Percentiles rank a stretch among this genome's conserved stretches.
Conservation (phyloP, 345 rosid species). For the Streptanthus diversifolius region DNA sequence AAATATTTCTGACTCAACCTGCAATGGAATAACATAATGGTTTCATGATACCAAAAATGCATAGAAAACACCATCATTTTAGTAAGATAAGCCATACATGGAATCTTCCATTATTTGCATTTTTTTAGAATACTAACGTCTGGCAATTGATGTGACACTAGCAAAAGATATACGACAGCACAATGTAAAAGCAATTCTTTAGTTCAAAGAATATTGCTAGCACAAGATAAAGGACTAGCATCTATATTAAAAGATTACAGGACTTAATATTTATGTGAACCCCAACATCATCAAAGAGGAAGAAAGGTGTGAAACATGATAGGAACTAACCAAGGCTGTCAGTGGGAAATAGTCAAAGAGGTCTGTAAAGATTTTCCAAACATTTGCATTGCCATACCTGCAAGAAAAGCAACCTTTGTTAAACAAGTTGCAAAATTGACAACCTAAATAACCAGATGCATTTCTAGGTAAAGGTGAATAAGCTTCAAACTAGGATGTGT, state of each 20-base stretch:
- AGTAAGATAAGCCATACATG: slow-evolving; percentile 17
- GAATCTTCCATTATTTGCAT: slow-evolving; percentile 20
- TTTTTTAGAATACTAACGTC: slow-evolving; percentile 26
- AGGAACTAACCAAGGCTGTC: slow-evolving; percentile 87
- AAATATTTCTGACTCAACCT: slow-evolving; percentile 96
- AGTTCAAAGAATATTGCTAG: slow-evolving; percentile 4
- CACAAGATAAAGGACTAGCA: slow-evolving; percentile 2
- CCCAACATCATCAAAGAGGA: neutral
- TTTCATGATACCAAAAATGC: neutral
- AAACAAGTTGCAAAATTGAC: neutral
- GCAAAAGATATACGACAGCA: neutral
- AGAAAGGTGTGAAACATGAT: neutral
- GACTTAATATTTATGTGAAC: slow-evolving; percentile 3
- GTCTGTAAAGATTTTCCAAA: slow-evolving; percentile 90
- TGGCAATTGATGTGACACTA: slow-evolving; percentile 24
- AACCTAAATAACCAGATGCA: slow-evolving; percentile 16
- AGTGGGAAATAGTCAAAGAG: slow-evolving; percentile 92
- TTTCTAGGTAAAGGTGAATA: neutral
- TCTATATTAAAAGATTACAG: neutral
- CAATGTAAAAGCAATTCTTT: slow-evolving; percentile 8
- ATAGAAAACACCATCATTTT: neutral
- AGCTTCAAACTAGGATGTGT: neutral
- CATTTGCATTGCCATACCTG: slow-evolving; percentile 96
- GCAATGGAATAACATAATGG: slow-evolving; percentile 22
- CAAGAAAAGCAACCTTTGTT: slow-evolving; percentile 21